phyloP scores from a whole-genome alignment of 2,329 filamentous ascomycete genomes.

The Beauveria caledonica region DNA sequence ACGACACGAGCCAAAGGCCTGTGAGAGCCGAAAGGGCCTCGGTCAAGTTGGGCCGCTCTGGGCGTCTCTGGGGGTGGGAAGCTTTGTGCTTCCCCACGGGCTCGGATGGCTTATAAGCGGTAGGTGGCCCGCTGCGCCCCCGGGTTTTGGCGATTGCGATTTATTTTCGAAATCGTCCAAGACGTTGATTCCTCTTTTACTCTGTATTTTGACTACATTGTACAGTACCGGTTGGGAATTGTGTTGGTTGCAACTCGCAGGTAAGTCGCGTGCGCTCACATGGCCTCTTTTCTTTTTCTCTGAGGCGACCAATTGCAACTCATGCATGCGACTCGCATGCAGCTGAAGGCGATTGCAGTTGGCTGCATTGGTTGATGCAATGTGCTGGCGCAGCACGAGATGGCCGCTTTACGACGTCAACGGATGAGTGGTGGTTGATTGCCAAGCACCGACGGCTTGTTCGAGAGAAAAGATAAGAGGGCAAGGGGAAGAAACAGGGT shows the following conservation, averaged over 20 bases:
- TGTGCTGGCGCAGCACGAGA: neutral
- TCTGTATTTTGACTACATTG: neutral
- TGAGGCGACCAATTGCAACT: too few species aligned
- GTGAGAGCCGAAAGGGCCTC: slow-evolving; percentile 9
- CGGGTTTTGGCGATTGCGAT: neutral
- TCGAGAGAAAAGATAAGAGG: neutral
- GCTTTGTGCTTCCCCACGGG: slow-evolving; percentile 1
- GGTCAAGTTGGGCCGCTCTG: neutral
- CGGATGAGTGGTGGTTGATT: neutral
- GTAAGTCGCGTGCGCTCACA: neutral
- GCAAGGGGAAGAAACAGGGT: neutral
- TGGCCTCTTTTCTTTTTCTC: neutral
- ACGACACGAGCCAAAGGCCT: slow-evolving; percentile 3
- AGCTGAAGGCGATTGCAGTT: too few species aligned
- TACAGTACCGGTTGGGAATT: neutral
- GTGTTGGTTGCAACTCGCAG: neutral
- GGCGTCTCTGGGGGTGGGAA: neutral
- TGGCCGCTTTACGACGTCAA: neutral
- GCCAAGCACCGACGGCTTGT: neutral
- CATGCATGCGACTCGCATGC: too few species aligned
- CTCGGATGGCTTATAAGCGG: slow-evolving; percentile 6
- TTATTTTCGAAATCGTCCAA: neutral
- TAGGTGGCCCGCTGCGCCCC: neutral
- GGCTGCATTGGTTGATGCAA: neutral
- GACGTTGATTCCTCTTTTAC: neutral